These are phyloP conservation scores for Russula dissimulans DNA, from an alignment of 768 basidiomycete species.

Conservation along the genomic window DNA sequence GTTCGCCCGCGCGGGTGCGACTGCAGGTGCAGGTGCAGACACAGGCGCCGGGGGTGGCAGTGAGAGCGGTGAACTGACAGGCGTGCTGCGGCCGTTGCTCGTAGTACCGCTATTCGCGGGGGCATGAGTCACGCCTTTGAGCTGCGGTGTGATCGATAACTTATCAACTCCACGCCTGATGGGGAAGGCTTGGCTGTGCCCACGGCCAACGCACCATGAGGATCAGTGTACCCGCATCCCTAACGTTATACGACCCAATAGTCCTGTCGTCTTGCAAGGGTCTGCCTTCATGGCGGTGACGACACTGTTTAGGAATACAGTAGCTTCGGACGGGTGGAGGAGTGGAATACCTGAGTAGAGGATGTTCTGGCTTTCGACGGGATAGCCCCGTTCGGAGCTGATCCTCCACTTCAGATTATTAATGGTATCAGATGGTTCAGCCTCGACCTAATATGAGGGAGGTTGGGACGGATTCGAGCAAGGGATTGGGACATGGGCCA, in stretches of 20 bases:
- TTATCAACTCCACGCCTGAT: not conserved
- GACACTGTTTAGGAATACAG: not conserved
- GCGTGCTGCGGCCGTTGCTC: slow-evolving; percentile 4
- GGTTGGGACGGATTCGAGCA: not conserved
- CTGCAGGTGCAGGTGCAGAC: not conserved
- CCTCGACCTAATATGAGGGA: slow-evolving; percentile 51
- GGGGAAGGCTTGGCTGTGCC: too few species aligned
- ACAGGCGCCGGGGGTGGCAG: slow-evolving; percentile 8
- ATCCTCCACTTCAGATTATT: slow-evolving; percentile 80
- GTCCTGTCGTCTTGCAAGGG: slow-evolving; percentile 82
- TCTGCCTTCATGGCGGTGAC: slow-evolving; percentile 51
- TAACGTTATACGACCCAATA: slow-evolving; percentile 79
- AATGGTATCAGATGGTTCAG: slow-evolving; percentile 67
- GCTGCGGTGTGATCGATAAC: slow-evolving; percentile 29
- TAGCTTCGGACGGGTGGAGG: slow-evolving; percentile 6
- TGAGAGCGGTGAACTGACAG: slow-evolving; percentile 1
- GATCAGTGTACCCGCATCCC: slow-evolving; percentile 96
- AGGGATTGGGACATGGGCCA: not conserved
- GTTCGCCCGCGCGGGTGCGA: too few species aligned
- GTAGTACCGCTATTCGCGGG: slow-evolving; percentile 23
- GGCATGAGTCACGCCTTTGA: slow-evolving; percentile 34
- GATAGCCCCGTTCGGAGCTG: slow-evolving; percentile 58
- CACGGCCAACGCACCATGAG: slow-evolving; percentile 59
- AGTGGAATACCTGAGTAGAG: slow-evolving; percentile 73
- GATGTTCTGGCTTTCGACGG: slow-evolving; percentile 74